A percentile compares a stretch with the other conserved stretches of the same genome.
Conservation (phyloP, 345 rosid species). For the Eucalyptus urophylla region DNA sequence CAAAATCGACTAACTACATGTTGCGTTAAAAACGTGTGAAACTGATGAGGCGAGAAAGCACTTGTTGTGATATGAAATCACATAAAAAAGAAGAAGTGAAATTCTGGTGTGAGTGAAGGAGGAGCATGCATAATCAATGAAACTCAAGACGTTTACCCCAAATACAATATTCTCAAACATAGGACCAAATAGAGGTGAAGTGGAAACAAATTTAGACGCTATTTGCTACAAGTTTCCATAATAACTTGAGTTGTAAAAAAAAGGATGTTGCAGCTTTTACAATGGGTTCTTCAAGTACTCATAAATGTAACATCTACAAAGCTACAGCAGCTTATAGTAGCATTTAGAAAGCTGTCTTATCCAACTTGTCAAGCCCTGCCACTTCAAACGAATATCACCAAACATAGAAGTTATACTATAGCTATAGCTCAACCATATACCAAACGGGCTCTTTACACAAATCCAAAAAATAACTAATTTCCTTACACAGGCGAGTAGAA, state of each 20-base stretch:
- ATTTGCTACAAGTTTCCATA: neutral
- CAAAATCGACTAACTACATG: neutral
- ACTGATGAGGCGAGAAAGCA: neutral
- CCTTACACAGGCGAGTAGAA: neutral
- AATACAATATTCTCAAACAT: neutral
- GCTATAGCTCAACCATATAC: neutral
- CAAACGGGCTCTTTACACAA: neutral
- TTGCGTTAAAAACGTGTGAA: neutral
- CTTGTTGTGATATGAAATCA: neutral
- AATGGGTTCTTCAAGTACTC: neutral
- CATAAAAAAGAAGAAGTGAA: neutral
- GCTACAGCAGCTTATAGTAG: neutral
- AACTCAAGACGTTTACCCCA: neutral
- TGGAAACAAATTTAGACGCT: neutral
- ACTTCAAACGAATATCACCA: neutral
- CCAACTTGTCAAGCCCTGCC: neutral
- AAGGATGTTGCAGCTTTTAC: neutral
- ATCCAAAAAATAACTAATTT: neutral
- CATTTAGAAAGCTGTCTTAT: neutral
- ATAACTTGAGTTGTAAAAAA: neutral
- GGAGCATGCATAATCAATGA: neutral
- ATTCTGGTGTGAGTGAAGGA: neutral
- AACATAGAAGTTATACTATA: neutral
- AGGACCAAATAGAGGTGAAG: neutral
- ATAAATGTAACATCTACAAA: neutral